Percentiles rank a stretch among this genome's conserved stretches.
These are phyloP conservation scores for Yamadazyma sp. DNA, from an alignment of 1,139 yeast genomes.

Conservation along the genomic window DNA sequence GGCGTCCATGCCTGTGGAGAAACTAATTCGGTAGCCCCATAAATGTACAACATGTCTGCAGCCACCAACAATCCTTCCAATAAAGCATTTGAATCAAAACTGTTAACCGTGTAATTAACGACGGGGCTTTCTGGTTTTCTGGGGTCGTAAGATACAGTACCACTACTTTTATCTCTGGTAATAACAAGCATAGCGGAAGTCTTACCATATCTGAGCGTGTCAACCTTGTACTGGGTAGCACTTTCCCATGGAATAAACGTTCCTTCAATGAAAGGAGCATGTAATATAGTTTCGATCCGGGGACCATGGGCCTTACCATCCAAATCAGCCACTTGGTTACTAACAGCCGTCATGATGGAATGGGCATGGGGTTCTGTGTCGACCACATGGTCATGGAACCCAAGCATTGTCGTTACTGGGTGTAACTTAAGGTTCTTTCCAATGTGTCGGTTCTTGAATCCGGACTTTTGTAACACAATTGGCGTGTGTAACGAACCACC, in stretches of 20 bases:
- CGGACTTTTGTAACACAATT: constrained; percentile 47
- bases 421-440: constrained; percentile 57
- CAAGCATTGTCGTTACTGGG: constrained; percentile 46
- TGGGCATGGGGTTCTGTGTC: constrained; percentile 38
- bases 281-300: constrained; percentile 52
- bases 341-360: constrained; percentile 54
- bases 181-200: constrained; percentile 45
- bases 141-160: constrained; percentile 38
- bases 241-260: constrained; percentile 47
- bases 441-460: constrained; percentile 53
- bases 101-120: constrained; percentile 42
- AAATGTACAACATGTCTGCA: constrained; percentile 50
- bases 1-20: constrained; percentile 41
- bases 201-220: constrained; percentile 40
- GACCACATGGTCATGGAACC: constrained; percentile 40
- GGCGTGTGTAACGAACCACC: constrained; percentile 60
- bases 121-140: constrained; percentile 35
- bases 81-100: constrained; percentile 46
- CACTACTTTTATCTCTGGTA: constrained; percentile 49
- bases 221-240: constrained; percentile 34
- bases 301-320: constrained; percentile 62
- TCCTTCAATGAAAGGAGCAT: constrained; percentile 43
- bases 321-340: constrained; percentile 49
- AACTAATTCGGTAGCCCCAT: constrained; percentile 50
- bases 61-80: constrained; percentile 39